Evolutionary conservation across 371 early-diverging fungal species (phyloP).

Genomic region (Mortierella sp.): DNA sequence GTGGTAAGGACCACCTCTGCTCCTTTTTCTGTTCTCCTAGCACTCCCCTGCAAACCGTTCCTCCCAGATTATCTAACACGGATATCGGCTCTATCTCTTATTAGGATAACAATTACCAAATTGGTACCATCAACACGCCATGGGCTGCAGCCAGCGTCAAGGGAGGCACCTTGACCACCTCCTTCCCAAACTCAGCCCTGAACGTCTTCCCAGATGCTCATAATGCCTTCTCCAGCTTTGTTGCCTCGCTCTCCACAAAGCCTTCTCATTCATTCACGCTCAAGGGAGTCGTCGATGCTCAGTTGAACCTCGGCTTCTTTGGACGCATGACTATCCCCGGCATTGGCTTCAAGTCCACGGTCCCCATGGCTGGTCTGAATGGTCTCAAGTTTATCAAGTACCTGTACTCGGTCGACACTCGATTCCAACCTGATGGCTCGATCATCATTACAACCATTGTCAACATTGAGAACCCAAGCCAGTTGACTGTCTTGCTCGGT

Average conservation of each 20-base stretch:
- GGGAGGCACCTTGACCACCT: constrained; percentile 24
- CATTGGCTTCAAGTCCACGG: constrained; percentile 40
- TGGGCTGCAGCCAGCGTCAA: constrained; percentile 30
- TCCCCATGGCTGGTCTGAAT: constrained; percentile 29
- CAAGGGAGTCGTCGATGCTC: constrained; percentile 37
- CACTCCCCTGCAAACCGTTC: neutral
- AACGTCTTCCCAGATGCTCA: constrained; percentile 33
- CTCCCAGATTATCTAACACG: no score
- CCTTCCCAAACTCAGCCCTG: constrained; percentile 30
- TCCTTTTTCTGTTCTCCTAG: neutral
- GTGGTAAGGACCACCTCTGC: constrained; percentile 13
- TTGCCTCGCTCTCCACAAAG: constrained; percentile 23
- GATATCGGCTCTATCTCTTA: neutral
- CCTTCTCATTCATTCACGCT: constrained; percentile 26
- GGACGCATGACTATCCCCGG: constrained; percentile 30
- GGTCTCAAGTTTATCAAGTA: constrained; percentile 27
- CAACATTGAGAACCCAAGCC: constrained; percentile 42
- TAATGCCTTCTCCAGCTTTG: constrained; percentile 29
- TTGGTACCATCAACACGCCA: constrained; percentile 40
- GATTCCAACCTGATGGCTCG: constrained; percentile 5
- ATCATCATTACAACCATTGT: constrained; percentile 25
- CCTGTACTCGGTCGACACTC: constrained; percentile 20
- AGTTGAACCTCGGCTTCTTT: constrained; percentile 43
- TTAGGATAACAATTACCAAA: constrained; percentile 35
- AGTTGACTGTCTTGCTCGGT: constrained; percentile 30